A percentile compares a stretch with the other conserved stretches of the same genome.
phyloP scores from a whole-genome alignment of 805 yeast species.

The Myxozyma monticola region DNA sequence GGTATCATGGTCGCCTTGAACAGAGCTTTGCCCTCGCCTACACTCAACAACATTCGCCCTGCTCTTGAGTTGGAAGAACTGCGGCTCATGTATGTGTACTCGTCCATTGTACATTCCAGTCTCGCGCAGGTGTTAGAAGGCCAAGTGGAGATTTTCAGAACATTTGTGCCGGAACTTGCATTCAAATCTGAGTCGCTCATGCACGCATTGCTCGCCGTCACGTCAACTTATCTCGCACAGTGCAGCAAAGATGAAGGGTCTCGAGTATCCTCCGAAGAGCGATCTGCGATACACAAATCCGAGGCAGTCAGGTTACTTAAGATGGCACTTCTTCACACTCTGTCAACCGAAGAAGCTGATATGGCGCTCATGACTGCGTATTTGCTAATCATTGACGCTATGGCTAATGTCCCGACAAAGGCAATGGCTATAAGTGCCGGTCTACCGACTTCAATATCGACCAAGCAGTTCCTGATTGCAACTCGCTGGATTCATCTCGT shows the following conservation, averaged over 20 bases:
- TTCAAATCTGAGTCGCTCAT: constrained; percentile 84
- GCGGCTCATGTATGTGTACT: constrained; percentile 82
- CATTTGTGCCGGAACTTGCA: constrained; percentile 84
- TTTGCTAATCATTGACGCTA: constrained; percentile 83
- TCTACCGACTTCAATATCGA: constrained; percentile 50
- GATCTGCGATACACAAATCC: constrained; percentile 61
- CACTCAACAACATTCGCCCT: no score
- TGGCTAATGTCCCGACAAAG: constrained; percentile 11
- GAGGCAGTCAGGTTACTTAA: constrained; percentile 79
- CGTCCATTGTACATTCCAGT: constrained; percentile 79
- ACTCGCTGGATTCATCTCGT: constrained; percentile 97
- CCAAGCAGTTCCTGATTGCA: constrained; percentile 70
- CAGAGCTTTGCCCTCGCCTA: no score
- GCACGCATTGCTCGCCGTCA: constrained; percentile 88
- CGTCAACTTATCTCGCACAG: constrained; percentile 86
- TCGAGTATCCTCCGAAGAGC: neutral
- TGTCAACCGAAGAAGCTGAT: constrained; percentile 76
- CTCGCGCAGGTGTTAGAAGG: constrained; percentile 90
- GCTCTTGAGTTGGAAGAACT: constrained; percentile 71
- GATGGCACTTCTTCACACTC: constrained; percentile 74
- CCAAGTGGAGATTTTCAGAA: constrained; percentile 81
- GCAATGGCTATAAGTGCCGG: constrained; percentile 53
- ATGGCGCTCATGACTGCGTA: constrained; percentile 92
- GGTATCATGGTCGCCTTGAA: no score
- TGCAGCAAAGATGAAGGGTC: constrained; percentile 34